Percentiles rank a stretch among this genome's conserved stretches.
These are phyloP conservation scores for Loxodes magnus DNA, from an alignment of 73 alveolate genomes.

Conservation along the genomic window DNA sequence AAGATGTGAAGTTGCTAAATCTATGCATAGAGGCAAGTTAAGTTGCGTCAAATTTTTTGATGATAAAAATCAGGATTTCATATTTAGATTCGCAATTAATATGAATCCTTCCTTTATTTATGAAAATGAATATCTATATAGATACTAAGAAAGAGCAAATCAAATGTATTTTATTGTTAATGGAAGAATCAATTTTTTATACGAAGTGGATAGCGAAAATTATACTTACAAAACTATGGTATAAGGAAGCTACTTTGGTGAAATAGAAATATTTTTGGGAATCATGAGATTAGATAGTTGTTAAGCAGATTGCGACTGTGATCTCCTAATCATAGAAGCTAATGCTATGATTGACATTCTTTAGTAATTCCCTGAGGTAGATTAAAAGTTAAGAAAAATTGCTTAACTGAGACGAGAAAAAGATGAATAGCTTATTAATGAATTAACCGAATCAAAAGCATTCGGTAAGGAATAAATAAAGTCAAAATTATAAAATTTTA, in stretches of 20 bases:
- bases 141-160: constrained; percentile 18
- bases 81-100: constrained; percentile 13
- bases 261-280: constrained; percentile 20
- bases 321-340: background rate
- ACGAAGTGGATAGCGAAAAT: constrained; percentile 17
- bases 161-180: constrained; percentile 18
- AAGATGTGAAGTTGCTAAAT: background rate
- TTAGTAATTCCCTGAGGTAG: constrained; percentile 1
- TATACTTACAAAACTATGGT: constrained; percentile 12
- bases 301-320: background rate
- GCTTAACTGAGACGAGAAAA: background rate
- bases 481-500: no score
- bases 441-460: no score
- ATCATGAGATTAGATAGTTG: constrained; percentile 14
- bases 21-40: constrained; percentile 15
- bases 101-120: background rate
- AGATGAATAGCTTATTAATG: no score
- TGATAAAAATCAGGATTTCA: constrained; percentile 10
- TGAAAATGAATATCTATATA: constrained; percentile 16
- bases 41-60: constrained; percentile 12
- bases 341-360: background rate
- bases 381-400: background rate
- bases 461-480: no score
- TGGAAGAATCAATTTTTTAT: constrained; percentile 18
- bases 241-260: constrained; percentile 30